Percentiles rank a stretch among this genome's conserved stretches.
These are phyloP conservation scores for Kwoniella botswanensis DNA, from an alignment of 768 basidiomycete genomes.

Conservation along the genomic window DNA sequence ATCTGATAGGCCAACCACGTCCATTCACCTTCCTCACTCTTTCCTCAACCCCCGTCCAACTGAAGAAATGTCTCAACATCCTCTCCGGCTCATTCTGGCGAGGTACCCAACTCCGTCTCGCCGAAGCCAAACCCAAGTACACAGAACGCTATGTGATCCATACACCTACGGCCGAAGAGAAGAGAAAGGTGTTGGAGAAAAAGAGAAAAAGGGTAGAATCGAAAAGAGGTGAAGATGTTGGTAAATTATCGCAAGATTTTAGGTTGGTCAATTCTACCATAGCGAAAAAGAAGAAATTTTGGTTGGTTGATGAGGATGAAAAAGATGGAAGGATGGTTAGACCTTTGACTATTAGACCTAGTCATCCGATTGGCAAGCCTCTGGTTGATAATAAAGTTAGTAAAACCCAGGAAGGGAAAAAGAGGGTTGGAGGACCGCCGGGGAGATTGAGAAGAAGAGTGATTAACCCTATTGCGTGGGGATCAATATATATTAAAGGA, in stretches of 20 bases:
- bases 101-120: constrained; percentile 52
- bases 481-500: constrained; percentile 31
- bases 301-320: constrained; percentile 9
- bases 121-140: constrained; percentile 49
- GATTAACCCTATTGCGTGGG: constrained; percentile 49
- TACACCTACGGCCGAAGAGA: constrained; percentile 19
- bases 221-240: constrained; percentile 41
- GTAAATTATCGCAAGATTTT: constrained; percentile 53
- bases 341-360: constrained; percentile 52
- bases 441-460: constrained; percentile 40
- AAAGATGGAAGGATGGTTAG: constrained; percentile 19
- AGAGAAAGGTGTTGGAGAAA: constrained; percentile 32
- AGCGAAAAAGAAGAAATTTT: constrained; percentile 33
- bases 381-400: constrained; percentile 5
- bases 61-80: constrained; percentile 53
- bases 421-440: constrained; percentile 31
- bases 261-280: constrained; percentile 31
- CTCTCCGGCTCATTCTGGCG: constrained; percentile 55
- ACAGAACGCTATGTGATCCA: neutral
- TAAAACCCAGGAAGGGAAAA: neutral
- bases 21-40: constrained; percentile 50
- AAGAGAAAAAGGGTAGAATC: constrained; percentile 32
- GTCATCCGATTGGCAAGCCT: constrained; percentile 37
- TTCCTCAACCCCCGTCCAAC: constrained; percentile 42
- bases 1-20: constrained; percentile 38